These are phyloP conservation scores for Ambrosiella xylebori DNA, from an alignment of 2,329 filamentous ascomycete species.

Conservation along the genomic window DNA sequence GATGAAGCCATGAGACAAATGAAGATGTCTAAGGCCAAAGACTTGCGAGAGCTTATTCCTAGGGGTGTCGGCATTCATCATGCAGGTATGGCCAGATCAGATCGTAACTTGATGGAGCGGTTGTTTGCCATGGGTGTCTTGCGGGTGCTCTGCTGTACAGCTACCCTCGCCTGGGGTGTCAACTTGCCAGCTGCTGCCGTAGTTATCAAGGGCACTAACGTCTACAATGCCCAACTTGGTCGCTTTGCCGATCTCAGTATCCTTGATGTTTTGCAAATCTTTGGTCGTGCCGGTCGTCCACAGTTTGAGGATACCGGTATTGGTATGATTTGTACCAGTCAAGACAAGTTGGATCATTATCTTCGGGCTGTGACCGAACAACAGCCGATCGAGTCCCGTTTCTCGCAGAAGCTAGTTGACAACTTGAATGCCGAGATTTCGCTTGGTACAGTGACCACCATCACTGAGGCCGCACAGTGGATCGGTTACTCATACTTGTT, in stretches of 20 bases:
- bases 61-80: slow-evolving; percentile 94
- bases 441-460: slow-evolving; percentile 84
- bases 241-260: slow-evolving; percentile 95
- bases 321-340: slow-evolving; percentile 92
- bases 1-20: slow-evolving; percentile 67
- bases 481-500: slow-evolving; percentile 96
- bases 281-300: slow-evolving; percentile 90
- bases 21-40: slow-evolving; percentile 67
- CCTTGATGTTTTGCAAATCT: slow-evolving; percentile 91
- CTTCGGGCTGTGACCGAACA: slow-evolving; percentile 86
- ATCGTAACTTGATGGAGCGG: slow-evolving; percentile 88
- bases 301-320: slow-evolving; percentile 97
- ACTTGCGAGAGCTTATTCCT: slow-evolving; percentile 72
- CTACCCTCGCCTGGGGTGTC: slow-evolving; percentile 95
- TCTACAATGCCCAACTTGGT: slow-evolving; percentile 91
- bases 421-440: slow-evolving; percentile 93
- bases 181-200: slow-evolving; percentile 94
- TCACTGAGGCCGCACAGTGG: slow-evolving; percentile 89
- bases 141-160: slow-evolving; percentile 94
- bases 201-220: slow-evolving; percentile 92
- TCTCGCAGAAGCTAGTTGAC: slow-evolving; percentile 84
- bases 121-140: slow-evolving; percentile 84
- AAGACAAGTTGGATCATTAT: slow-evolving; percentile 87
- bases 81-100: slow-evolving; percentile 85
- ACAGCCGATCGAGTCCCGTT: slow-evolving; percentile 91